A percentile compares a stretch with the other conserved stretches of the same genome.
Conservation (phyloP, 805 yeast genomes). For the Candida odintsovae region DNA sequence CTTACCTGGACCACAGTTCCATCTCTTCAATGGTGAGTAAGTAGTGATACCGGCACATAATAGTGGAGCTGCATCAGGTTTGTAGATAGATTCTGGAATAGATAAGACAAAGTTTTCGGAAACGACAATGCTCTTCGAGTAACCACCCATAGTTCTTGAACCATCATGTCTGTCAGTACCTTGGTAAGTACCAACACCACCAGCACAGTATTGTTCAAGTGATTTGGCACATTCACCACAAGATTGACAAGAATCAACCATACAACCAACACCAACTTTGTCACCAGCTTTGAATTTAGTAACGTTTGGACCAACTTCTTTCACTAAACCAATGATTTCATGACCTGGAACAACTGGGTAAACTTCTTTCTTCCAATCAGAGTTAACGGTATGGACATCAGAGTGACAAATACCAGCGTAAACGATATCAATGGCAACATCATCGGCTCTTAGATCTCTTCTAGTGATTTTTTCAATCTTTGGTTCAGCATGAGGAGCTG, state of each 20-base stretch:
- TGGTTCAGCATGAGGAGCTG: neutral
- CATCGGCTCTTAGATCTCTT: neutral
- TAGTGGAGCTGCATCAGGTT: neutral
- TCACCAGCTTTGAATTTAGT: slow-evolving; percentile 70
- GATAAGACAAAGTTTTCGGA: neutral
- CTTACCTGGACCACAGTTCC: neutral
- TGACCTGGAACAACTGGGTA: slow-evolving; percentile 92
- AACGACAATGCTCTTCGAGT: neutral
- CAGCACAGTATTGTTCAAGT: neutral
- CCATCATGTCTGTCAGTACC: neutral
- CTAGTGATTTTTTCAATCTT: neutral
- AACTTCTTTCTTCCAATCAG: neutral
- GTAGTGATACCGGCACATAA: neutral
- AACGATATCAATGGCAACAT: neutral
- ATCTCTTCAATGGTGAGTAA: neutral
- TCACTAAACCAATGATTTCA: slow-evolving; percentile 75
- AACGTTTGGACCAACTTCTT: slow-evolving; percentile 63
- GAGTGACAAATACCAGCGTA: slow-evolving; percentile 79
- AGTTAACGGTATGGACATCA: slow-evolving; percentile 50
- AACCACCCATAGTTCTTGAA: neutral
- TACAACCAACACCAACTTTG: slow-evolving; percentile 42
- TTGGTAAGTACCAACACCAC: neutral
- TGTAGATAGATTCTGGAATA: neutral
- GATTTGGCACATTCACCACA: neutral
- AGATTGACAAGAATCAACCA: neutral